A percentile compares a stretch with the other conserved stretches of the same genome.
Evolutionary conservation across 805 yeast species (phyloP).

Genomic region (Pichia occidentalis): DNA sequence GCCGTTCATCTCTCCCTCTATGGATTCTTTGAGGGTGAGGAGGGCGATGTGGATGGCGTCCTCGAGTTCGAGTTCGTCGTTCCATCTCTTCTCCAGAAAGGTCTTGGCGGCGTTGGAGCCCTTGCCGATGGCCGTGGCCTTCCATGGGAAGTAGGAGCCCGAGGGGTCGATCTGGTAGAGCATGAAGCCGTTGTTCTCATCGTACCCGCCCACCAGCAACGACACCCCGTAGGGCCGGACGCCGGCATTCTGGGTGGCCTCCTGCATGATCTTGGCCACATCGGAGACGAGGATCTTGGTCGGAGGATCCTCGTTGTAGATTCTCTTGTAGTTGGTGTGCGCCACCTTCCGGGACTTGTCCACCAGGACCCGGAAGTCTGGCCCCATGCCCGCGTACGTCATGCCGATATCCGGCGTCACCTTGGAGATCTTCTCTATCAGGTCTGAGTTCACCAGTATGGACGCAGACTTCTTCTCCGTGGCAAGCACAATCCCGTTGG

Average conservation of each 20-base stretch:
- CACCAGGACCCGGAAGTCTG: conserved; percentile 90
- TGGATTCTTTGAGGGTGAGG: conserved; percentile 88
- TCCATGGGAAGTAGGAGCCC: conserved; percentile 98
- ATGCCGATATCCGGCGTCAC: conserved; percentile 95
- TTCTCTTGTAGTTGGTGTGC: conserved; percentile 85
- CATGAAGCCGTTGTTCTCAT: conserved; percentile 61
- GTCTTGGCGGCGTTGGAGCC: conserved; percentile 96
- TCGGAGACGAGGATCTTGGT: conserved; percentile 90
- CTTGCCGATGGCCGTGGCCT: conserved; percentile 97
- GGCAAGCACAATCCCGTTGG: conserved; percentile 94
- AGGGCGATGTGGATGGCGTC: conserved; percentile 97
- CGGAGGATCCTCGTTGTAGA: conserved; percentile 96
- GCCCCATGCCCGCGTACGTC: conserved; percentile 98
- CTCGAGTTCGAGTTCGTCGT: conserved; percentile 91
- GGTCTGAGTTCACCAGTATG: conserved; percentile 64
- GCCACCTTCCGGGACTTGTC: conserved; percentile 92
- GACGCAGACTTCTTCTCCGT: conserved; percentile 90
- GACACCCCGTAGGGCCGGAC: conserved; percentile 99
- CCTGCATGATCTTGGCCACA: conserved; percentile 95
- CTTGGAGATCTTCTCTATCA: conserved; percentile 68
- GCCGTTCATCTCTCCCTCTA: conserved; percentile 97
- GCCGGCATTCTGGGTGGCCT: conserved; percentile 93
- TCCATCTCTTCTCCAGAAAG: conserved; percentile 96
- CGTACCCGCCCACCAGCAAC: conserved; percentile 88
- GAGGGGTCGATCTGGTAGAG: conserved; percentile 97